A percentile compares a stretch with the other conserved stretches of the same genome.
phyloP scores from a whole-genome alignment of 441 rosid species.

The Jatropha multifida region DNA sequence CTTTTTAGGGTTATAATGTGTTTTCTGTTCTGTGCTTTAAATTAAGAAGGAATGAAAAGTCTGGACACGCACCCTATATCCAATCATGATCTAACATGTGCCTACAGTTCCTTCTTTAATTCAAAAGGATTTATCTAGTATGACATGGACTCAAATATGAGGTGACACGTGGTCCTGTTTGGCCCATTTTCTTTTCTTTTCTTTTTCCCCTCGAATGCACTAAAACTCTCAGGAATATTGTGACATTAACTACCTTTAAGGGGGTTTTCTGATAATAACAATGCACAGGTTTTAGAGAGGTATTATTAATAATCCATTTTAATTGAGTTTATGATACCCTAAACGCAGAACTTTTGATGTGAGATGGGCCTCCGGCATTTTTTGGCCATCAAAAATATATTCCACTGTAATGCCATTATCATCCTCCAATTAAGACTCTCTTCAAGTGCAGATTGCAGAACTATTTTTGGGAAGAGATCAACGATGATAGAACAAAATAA shows the following conservation, averaged over 20 bases:
- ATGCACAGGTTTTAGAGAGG: no score
- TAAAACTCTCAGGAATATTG: slow-evolving; percentile 3
- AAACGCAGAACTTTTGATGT: neutral
- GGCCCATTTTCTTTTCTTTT: neutral
- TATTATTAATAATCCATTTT: neutral
- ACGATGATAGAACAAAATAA: neutral
- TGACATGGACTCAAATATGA: slow-evolving; percentile 14
- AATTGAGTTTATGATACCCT: neutral
- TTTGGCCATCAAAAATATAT: neutral
- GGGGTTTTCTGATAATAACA: neutral
- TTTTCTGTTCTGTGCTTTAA: neutral
- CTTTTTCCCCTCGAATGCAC: neutral
- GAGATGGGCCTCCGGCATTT: neutral
- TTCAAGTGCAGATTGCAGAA: slow-evolving; percentile 17
- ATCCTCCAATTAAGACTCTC: slow-evolving; percentile 1
- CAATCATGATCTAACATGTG: slow-evolving; percentile 26
- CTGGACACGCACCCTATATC: neutral
- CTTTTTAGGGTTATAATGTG: neutral
- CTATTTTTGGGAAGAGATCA: slow-evolving; percentile 18
- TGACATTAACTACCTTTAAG: neutral
- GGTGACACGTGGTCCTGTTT: slow-evolving; percentile 19
- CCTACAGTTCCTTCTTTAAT: neutral
- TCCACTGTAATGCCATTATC: neutral
- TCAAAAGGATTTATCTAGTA: slow-evolving; percentile 18
- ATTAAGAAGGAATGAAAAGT: neutral